Evolutionary conservation across 768 basidiomycete genomes (phyloP).

Genomic region (Mycena capillaripes): DNA sequence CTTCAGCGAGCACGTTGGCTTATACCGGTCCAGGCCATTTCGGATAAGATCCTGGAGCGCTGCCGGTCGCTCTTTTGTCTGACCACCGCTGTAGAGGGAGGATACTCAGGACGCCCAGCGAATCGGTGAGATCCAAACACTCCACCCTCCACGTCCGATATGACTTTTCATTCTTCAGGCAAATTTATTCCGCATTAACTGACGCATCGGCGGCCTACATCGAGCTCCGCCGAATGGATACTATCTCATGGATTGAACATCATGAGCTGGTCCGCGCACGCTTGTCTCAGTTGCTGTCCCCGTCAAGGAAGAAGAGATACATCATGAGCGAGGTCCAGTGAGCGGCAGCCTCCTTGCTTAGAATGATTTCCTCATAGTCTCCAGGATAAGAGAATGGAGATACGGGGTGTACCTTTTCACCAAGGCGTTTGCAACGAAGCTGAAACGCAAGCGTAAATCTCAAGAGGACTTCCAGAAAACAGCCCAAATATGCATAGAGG

Average conservation of each 20-base stretch:
- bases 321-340: background rate
- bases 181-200: background rate
- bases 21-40: background rate
- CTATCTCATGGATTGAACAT: slow-evolving; percentile 20
- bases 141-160: background rate
- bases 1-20: background rate
- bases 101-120: background rate
- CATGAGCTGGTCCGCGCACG: slow-evolving; percentile 8
- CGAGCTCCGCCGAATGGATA: slow-evolving; percentile 7
- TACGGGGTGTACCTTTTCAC: background rate
- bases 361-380: background rate
- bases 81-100: background rate
- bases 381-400: slow-evolving; percentile 4
- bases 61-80: background rate
- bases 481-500: slow-evolving; percentile 18
- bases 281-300: background rate
- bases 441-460: background rate
- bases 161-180: background rate
- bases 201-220: slow-evolving; percentile 9
- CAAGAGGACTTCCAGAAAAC: background rate
- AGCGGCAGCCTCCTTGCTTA: background rate
- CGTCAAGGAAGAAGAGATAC: background rate
- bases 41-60: background rate
- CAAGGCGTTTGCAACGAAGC: background rate
- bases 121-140: background rate